These are phyloP conservation scores for Batrachochytrium dendrobatidis DNA, from an alignment of 371 early-diverging fungal genomes.

Conservation along the genomic window DNA sequence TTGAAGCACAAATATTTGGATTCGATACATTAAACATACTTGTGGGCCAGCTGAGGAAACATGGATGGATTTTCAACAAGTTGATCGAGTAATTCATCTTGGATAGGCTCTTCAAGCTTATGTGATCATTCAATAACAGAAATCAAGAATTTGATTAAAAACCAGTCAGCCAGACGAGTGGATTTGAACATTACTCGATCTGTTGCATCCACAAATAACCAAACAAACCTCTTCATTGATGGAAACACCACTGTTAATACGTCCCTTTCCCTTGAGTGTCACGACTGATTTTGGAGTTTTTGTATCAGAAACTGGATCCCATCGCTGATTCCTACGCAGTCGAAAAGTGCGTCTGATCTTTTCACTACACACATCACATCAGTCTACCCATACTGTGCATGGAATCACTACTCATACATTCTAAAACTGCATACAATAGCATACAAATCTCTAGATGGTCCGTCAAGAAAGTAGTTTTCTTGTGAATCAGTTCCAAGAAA, in stretches of 20 bases:
- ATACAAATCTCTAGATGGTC: constrained; percentile 4
- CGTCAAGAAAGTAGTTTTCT: constrained; percentile 12
- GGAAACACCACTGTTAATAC: constrained; percentile 5
- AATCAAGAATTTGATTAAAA: no score
- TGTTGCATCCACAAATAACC: no score
- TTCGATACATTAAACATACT: no score
- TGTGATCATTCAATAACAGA: background rate
- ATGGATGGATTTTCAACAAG: background rate
- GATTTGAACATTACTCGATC: no score
- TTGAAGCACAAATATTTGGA: no score
- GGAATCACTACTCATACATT: no score
- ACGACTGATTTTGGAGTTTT: background rate
- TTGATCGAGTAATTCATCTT: background rate
- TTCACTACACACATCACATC: no score
- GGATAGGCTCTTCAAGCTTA: background rate
- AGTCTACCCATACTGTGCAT: no score
- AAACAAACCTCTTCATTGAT: constrained; percentile 7
- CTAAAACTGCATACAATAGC: background rate
- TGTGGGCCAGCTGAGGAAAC: constrained; percentile 2
- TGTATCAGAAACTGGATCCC: background rate
- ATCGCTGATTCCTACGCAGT: background rate
- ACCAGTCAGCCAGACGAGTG: background rate
- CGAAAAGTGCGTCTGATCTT: background rate
- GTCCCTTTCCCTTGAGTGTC: constrained; percentile 12
- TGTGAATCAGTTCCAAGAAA: constrained; percentile 7